Base-by-base conservation (phyloP, 306 rosid genomes). In the Acacia melanoxylon region DNA sequence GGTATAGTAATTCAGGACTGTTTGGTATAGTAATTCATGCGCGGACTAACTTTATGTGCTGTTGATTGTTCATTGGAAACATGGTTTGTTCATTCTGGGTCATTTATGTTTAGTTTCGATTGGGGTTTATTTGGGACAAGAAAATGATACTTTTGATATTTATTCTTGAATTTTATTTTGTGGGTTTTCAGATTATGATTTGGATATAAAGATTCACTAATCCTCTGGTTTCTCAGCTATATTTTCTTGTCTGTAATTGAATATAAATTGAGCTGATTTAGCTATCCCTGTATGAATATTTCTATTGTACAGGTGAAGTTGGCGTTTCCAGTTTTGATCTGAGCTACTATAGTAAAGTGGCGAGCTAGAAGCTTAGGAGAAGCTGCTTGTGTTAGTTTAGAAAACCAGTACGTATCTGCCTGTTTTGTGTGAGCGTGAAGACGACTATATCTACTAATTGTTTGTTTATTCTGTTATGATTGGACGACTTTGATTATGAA, bases 261-360 rank as follows among this genome's bases (percentile, higher is more conserved):
- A 58, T 56, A 40, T 40, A 45, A 67, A 61, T 16, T 76, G 68
- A 68, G 56, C 24, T 70, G 80, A 52, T 83, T 33, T 61, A 41
- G 76, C 67, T 61, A 66, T 69, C 68, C 72, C 12, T 65, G 73
- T 70, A 74, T 71, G 69, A 61, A 41, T n/a, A 17, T 83, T 81
- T 78, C 22, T 58, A 70, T 62, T 84, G 65, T 42, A 15, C 79
- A 81, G 88, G 85, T 83, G 22, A 76, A 79, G 67, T 66, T 83
- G 75, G 80, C 44, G 29, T 83, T 72, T 74, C 72, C 41, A 61
- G 74, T 81, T 80, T 78, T 80, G 76, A 72, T 72, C 83, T 78
- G 75, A 68, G 56, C 81, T 82, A 29, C 49, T 25, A 3, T 67
- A 75, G 68, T 68, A 22, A 72, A 77, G 68, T 56, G 51, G 69